Percentiles rank a stretch among this genome's conserved stretches.
phyloP scores from a whole-genome alignment of 2,329 filamentous ascomycete genomes.

The Berkeleyomyces basicola region DNA sequence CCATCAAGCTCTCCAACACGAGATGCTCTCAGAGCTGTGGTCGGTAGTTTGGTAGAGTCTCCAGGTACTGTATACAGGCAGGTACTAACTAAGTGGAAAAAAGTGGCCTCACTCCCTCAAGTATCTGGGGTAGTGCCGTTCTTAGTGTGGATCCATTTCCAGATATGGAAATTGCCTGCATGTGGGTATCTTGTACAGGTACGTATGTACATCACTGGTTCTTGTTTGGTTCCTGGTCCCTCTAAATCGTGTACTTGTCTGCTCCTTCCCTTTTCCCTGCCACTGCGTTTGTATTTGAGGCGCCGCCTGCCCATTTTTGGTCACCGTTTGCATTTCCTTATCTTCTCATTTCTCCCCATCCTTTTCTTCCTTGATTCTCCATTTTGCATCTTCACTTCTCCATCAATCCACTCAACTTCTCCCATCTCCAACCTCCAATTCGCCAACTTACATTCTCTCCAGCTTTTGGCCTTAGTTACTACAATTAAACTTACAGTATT shows the following conservation, averaged over 20 bases:
- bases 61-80: too few species aligned
- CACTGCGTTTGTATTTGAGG: background rate
- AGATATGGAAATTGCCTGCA: background rate
- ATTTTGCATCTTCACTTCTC: background rate
- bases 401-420: background rate
- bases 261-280: slow-evolving; percentile 2
- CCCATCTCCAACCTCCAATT: background rate
- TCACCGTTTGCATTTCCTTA: background rate
- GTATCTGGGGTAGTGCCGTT: slow-evolving; percentile 12
- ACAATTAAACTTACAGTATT: background rate
- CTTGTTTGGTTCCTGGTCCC: slow-evolving; percentile 5
- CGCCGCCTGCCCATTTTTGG: background rate
- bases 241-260: background rate
- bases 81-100: too few species aligned
- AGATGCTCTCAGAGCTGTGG: too few species aligned
- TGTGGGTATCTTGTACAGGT: background rate
- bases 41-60: too few species aligned
- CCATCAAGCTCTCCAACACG: too few species aligned
- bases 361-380: background rate
- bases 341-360: background rate
- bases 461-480: background rate
- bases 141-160: slow-evolving; percentile 8
- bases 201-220: background rate
- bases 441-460: background rate
- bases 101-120: background rate